Evolutionary conservation across 106 monocot species (phyloP).

Genomic region (Agapanthus africanus): DNA sequence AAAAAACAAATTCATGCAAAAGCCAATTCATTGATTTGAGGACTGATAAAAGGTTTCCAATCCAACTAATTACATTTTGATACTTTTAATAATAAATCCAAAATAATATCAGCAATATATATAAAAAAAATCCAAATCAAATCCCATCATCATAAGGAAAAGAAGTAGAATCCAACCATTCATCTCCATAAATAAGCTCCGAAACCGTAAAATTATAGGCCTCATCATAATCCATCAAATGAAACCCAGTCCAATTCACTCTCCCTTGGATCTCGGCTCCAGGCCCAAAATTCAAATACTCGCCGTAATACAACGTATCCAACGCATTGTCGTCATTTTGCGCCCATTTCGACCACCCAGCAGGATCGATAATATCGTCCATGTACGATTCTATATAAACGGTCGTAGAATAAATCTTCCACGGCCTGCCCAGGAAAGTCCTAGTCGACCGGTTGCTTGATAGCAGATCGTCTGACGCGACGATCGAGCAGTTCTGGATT

Average conservation of each 20-base stretch:
- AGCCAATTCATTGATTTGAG: too few relatives aligned
- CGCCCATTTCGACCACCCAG: slow-evolving; percentile 56
- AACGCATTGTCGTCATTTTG: slow-evolving; percentile 14
- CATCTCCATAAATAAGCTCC: slow-evolving; percentile 32
- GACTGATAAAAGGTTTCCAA: too few relatives aligned
- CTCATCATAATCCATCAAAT: slow-evolving; percentile 46
- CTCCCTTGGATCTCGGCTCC: slow-evolving; percentile 27
- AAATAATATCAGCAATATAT: too few relatives aligned
- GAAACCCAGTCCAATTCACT: slow-evolving; percentile 42
- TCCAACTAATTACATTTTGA: too few relatives aligned
- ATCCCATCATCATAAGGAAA: slow-evolving; percentile 32
- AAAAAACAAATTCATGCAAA: too few relatives aligned
- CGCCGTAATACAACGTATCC: slow-evolving; percentile 49
- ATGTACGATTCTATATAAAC: slow-evolving; percentile 67
- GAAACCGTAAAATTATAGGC: slow-evolving; percentile 41
- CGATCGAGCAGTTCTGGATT: slow-evolving; percentile 45
- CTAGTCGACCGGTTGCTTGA: slow-evolving; percentile 4
- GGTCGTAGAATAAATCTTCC: slow-evolving; percentile 60
- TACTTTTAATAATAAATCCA: too few relatives aligned
- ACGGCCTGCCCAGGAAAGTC: slow-evolving; percentile 71
- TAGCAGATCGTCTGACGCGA: slow-evolving; percentile 29
- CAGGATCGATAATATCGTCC: slow-evolving; percentile 43
- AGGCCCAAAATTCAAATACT: slow-evolving; percentile 38
- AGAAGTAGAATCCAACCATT: slow-evolving; percentile 26
- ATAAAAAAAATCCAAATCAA: too few relatives aligned